Conservation (phyloP, 441 rosid species). For the Aleurites moluccanus region DNA sequence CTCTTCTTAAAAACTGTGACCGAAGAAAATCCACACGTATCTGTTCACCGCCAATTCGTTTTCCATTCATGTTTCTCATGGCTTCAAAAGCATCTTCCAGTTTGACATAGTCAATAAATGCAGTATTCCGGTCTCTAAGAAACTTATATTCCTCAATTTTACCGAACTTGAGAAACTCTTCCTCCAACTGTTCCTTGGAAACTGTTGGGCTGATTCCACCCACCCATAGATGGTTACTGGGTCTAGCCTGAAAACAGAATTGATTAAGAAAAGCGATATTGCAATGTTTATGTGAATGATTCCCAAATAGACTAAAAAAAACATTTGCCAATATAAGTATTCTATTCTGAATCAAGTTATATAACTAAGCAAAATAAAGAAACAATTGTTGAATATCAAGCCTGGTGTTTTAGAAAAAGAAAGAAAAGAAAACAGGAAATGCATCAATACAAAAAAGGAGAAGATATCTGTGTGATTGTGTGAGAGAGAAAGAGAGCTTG, state of each 20-base stretch:
- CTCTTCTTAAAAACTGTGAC: conserved; percentile 66
- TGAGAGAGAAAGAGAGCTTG: neutral
- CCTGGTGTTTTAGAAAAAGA: neutral
- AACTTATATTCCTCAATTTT: conserved; percentile 78
- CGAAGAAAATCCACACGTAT: conserved; percentile 92
- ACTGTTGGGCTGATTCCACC: conserved; percentile 80
- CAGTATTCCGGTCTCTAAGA: conserved; percentile 73
- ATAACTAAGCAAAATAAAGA: neutral
- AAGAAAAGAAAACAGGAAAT: neutral
- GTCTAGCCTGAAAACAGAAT: conserved; percentile 65
- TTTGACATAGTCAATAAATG: conserved; percentile 57
- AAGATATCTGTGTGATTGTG: neutral
- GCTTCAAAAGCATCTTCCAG: conserved; percentile 81
- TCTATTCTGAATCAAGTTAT: neutral
- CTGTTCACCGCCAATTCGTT: conserved; percentile 71
- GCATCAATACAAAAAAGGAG: neutral
- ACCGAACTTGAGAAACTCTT: conserved; percentile 78
- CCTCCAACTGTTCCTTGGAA: conserved; percentile 67
- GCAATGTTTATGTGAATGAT: neutral
- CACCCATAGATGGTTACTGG: conserved; percentile 80
- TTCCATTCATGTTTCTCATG: conserved; percentile 77
- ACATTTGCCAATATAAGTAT: neutral
- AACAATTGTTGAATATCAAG: neutral
- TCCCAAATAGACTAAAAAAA: neutral
- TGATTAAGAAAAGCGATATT: conserved; percentile 7